Evolutionary conservation across 176 grass and related monocot genomes (phyloP), one percentile per base, ranked within the genome.

Genomic region (Luzula sylvatica): DNA sequence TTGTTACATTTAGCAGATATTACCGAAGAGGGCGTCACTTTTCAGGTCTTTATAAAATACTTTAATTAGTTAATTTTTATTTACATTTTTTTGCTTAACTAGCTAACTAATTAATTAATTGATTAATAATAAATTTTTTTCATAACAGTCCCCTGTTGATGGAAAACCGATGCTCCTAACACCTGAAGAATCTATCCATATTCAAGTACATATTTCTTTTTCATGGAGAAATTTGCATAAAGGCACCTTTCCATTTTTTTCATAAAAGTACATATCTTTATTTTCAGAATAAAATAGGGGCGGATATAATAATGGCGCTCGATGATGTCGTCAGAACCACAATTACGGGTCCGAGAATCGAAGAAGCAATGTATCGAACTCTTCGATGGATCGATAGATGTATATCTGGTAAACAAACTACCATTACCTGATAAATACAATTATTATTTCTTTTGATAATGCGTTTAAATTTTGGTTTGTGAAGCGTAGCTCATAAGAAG

Each of bases 221-320:
- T 9, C 5, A 54, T 39, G 30, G 5, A 35, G 9, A 35, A 35
- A 7, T 7, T 35, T 35, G n/a, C n/a, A n/a, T n/a, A n/a, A n/a
- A n/a, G n/a, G n/a, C n/a, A n/a, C n/a, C n/a, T n/a, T n/a, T n/a
- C n/a, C n/a, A 35, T 35, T 35, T 35, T 7, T 35, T 35, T 35
- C 9, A 35, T 35, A 7, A 35, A 35, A 35, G 9, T 35, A 7
- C 30, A 7, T 35, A 35, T 35, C 9, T 35, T 35, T 35, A 1
- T 53, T 15, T 60, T 16, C 51, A 96, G 90, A 96, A 96, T 59
- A 96, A 96, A 51, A 89, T 96, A 70, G 90, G 90, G 59, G 90
- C 90, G 60, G 90, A 96, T 74, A 96, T 96, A 65, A 96, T 96
- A 52, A 96, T 89, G 90, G 90, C 90, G 45, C 90, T 96, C 79